These are phyloP conservation scores for Backusella circina DNA, from an alignment of 192 early-diverging fungal species.

Conservation along the genomic window DNA sequence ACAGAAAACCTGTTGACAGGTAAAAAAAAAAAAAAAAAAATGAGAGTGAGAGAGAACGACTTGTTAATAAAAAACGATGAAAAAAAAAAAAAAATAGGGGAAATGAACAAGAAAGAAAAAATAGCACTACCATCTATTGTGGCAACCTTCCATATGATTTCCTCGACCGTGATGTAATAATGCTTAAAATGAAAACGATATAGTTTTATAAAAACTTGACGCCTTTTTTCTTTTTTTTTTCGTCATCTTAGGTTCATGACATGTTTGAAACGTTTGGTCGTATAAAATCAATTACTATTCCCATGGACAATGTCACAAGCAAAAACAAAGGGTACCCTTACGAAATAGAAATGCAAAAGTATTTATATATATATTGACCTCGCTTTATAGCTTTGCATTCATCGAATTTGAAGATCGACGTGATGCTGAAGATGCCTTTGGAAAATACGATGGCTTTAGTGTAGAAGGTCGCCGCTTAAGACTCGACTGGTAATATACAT, in stretches of 20 bases:
- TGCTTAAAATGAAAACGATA: not conserved
- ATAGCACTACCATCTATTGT: constrained; percentile 61
- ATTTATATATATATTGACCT: constrained; percentile 2
- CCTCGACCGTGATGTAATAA: constrained; percentile 59
- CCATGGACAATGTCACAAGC: constrained; percentile 66
- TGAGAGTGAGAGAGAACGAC: too few relatives aligned
- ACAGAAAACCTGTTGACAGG: constrained; percentile 45
- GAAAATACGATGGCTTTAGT: constrained; percentile 56
- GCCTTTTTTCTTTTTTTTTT: not conserved
- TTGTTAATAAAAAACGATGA: not conserved
- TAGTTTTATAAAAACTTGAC: too few relatives aligned
- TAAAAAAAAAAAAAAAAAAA: constrained; percentile 23
- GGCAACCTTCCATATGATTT: constrained; percentile 77
- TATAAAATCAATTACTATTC: constrained; percentile 62
- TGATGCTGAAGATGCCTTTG: constrained; percentile 61
- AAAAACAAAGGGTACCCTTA: constrained; percentile 89
- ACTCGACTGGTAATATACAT: constrained; percentile 49
- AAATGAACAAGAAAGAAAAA: constrained; percentile 59
- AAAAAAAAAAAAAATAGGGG: constrained; percentile 44
- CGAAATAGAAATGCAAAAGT: too few relatives aligned
- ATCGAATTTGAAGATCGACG: constrained; percentile 68
- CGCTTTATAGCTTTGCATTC: constrained; percentile 64
- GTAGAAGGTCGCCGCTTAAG: constrained; percentile 55
- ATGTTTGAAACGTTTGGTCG: constrained; percentile 78
- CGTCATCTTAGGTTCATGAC: constrained; percentile 29